These are phyloP conservation scores for Arthrobotrys conoides DNA, from an alignment of 2,329 filamentous ascomycete genomes.

Conservation along the genomic window DNA sequence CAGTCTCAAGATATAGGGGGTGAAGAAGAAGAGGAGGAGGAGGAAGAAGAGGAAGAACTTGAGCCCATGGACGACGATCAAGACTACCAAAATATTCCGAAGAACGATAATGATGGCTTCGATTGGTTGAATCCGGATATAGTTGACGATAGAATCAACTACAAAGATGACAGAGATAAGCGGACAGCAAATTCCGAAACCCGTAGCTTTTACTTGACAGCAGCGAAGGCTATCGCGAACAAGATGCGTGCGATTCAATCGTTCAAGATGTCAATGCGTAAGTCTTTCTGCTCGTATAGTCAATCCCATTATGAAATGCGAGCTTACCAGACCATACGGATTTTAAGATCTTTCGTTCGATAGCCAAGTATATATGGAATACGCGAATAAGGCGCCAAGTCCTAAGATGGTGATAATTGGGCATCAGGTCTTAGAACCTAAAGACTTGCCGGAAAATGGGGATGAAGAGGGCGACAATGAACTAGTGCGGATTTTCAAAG, in stretches of 20 bases:
- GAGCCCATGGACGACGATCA: conserved; percentile 19
- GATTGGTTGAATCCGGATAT: conserved; percentile 43
- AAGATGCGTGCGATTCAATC: conserved; percentile 36
- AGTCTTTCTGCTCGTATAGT: conserved; percentile 26
- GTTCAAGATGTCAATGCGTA: conserved; percentile 44
- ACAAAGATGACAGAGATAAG: conserved; percentile 33
- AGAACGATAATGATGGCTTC: conserved; percentile 42
- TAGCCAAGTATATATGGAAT: conserved; percentile 39
- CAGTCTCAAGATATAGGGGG: conserved; percentile 12
- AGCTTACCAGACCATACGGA: conserved; percentile 20
- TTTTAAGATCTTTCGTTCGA: conserved; percentile 46
- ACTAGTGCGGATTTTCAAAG: conserved; percentile 42
- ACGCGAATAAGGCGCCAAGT: conserved; percentile 22
- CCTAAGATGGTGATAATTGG: conserved; percentile 31
- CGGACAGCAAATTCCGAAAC: conserved; percentile 39
- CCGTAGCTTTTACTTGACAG: conserved; percentile 41
- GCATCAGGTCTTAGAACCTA: conserved; percentile 32
- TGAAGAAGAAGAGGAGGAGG: conserved; percentile 31
- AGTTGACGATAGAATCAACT: conserved; percentile 28
- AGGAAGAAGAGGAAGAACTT: conserved; percentile 22
- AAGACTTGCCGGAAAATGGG: conserved; percentile 29
- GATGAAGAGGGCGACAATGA: conserved; percentile 44
- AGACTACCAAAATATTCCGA: conserved; percentile 37
- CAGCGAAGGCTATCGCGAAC: conserved; percentile 46
- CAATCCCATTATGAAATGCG: conserved; percentile 22